A percentile compares a stretch with the other conserved stretches of the same genome.
Evolutionary conservation across 352 stramenopile genomes (phyloP).

Genomic region (Pythium vanterpoolii): DNA sequence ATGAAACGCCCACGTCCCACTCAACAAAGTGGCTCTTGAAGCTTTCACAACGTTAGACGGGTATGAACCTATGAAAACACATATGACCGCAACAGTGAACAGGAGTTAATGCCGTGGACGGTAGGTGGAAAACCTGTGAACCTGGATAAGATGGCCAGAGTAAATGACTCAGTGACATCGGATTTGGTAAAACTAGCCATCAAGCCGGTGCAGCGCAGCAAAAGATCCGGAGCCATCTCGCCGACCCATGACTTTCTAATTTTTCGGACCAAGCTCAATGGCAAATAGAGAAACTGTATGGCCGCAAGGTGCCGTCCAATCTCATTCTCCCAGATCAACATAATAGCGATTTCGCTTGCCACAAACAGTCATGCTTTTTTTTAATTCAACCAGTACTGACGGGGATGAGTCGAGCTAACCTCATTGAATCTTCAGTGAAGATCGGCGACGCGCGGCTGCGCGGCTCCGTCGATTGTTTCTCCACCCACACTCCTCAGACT

Average conservation of each 20-base stretch:
- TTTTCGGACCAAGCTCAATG: not conserved
- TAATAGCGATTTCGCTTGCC: not conserved
- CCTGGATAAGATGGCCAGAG: not conserved
- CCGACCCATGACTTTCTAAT: conserved; percentile 14
- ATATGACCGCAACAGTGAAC: not conserved
- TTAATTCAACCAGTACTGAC: too few relatives aligned
- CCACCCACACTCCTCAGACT: not conserved
- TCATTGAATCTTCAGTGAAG: not conserved
- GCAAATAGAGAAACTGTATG: conserved; percentile 18
- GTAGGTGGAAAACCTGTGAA: not conserved
- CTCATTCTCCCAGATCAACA: not conserved
- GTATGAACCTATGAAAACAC: not conserved
- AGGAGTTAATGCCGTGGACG: not conserved
- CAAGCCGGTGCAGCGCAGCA: conserved; percentile 23
- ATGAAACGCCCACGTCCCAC: conserved; percentile 2
- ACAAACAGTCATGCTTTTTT: too few relatives aligned
- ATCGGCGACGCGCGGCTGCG: not conserved
- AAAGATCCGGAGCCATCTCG: conserved; percentile 23
- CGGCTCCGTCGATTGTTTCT: not conserved
- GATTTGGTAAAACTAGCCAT: conserved; percentile 7
- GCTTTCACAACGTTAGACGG: not conserved
- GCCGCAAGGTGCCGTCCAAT: conserved; percentile 9
- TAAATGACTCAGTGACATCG: not conserved
- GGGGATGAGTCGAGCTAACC: too few relatives aligned
- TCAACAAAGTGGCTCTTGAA: conserved; percentile 10